These are phyloP conservation scores for Yamadazyma sp. DNA, from an alignment of 1,139 yeast genomes.

Conservation along the genomic window DNA sequence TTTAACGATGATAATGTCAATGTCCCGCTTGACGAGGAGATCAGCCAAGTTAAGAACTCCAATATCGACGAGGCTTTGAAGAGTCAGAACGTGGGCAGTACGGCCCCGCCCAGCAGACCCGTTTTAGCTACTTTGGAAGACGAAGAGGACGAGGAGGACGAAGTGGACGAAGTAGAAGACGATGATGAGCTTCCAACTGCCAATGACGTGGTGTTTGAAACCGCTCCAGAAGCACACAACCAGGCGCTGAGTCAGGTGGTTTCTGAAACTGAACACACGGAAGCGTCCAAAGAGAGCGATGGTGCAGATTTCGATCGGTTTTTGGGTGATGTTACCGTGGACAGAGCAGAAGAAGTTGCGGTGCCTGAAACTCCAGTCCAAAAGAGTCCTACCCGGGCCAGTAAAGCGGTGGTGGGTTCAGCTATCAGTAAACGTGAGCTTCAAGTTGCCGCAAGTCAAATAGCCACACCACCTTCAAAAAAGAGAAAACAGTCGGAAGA, in stretches of 20 bases:
- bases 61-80: constrained; percentile 5
- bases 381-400: no score
- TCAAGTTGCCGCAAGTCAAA: neutral
- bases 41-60: constrained; percentile 37
- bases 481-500: neutral
- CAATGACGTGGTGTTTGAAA: neutral
- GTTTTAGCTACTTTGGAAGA: constrained; percentile 4
- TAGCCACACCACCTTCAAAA: neutral
- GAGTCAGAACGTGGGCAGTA: neutral
- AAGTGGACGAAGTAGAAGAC: constrained; percentile 4
- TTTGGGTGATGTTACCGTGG: no score
- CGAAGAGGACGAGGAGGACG: constrained; percentile 10
- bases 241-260: no score
- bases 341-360: no score
- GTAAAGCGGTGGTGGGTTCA: no score
- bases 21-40: constrained; percentile 41
- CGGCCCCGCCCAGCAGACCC: constrained; percentile 1
- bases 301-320: no score
- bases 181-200: constrained; percentile 3
- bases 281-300: no score
- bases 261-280: no score
- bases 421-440: no score
- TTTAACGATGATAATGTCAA: constrained; percentile 16
- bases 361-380: no score
- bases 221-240: neutral